phyloP scores from a whole-genome alignment of 2,329 filamentous ascomycete species.

The Aspergillus jensenii region DNA sequence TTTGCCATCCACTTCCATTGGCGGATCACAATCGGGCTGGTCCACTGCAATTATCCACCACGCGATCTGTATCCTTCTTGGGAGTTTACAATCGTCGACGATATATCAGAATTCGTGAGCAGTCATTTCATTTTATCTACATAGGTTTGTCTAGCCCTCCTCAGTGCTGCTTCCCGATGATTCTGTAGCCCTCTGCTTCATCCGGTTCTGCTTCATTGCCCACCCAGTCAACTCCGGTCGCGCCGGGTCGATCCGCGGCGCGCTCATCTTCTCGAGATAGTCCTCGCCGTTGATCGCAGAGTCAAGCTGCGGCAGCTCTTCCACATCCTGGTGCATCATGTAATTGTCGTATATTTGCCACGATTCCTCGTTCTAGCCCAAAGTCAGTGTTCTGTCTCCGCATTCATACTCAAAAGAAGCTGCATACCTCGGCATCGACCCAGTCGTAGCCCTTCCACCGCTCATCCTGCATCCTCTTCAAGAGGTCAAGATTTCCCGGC shows the following conservation, averaged over 20 bases:
- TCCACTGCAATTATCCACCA: neutral
- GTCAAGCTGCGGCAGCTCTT: conserved; percentile 49
- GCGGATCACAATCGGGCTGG: neutral
- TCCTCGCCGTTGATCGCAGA: conserved; percentile 58
- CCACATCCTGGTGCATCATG: conserved; percentile 57
- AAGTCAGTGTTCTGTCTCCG: conserved; percentile 10
- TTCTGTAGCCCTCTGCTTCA: conserved; percentile 27
- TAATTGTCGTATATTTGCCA: conserved; percentile 75
- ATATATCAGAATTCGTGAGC: neutral
- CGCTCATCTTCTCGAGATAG: conserved; percentile 64
- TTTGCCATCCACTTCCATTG: neutral
- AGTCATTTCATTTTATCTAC: neutral
- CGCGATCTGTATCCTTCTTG: too few relatives aligned
- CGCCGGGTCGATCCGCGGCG: conserved; percentile 49
- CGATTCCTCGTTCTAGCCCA: conserved; percentile 59
- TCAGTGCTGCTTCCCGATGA: conserved; percentile 22
- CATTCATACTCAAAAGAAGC: neutral
- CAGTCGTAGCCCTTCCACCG: conserved; percentile 78
- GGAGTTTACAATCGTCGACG: neutral
- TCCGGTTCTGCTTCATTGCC: conserved; percentile 45
- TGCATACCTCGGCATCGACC: conserved; percentile 68
- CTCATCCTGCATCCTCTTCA: conserved; percentile 78
- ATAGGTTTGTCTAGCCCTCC: conserved; percentile 10
- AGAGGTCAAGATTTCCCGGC: conserved; percentile 71
- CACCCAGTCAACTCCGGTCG: conserved; percentile 44